Base-by-base conservation (phyloP, 2,329 filamentous ascomycete genomes). In the Aspergillus clavatus region DNA sequence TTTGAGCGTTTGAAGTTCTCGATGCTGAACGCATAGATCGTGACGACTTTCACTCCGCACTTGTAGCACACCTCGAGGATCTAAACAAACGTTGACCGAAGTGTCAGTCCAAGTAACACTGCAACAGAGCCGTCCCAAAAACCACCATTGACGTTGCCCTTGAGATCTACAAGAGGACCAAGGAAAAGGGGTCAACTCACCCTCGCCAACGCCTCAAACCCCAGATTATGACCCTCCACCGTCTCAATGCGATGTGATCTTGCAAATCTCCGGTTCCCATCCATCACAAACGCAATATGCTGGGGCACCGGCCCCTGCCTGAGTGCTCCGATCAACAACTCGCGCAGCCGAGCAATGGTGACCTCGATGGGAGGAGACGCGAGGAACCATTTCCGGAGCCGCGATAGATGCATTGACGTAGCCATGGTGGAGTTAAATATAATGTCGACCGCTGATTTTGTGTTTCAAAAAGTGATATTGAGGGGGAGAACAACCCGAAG, bases 281-380 rank as follows among this genome's bases (percentile, higher is more conserved):
- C 93, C 93, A 98, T 98, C 58, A 96, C 91, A 63, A 98, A 98
- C n/a, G 93, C 93, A 49, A 98, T 82, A 80, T 98, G 93, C 61
- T 89, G 84, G 7, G 93, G 93, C 44, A 98, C 85, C 2, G 89
- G 89, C 0, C 93, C 93, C 69, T 96, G 91, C 62, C 84, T 84
- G 43, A 97, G 72, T 40, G 90, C 86, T 43, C 89, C 88, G 57
- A 98, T 93, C 51, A 97, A 77, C 40, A 95, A 74, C 65, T 95
- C 87, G 52, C 89, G 83, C 16, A 95, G 71, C 58, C 84, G 82
- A 48, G 81, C 82, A 48, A 94, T 76, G n/a, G 79, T 81, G 84
- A 88, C 96, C 80, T 95, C 89, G 57, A 89, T 84, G 1, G 93
- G 93, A 11, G 93, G 93, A 35, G 90, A 95, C 54, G 87, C 84